phyloP scores from a whole-genome alignment of 202 grass and related monocot species.

The Digitaria exilis region DNA sequence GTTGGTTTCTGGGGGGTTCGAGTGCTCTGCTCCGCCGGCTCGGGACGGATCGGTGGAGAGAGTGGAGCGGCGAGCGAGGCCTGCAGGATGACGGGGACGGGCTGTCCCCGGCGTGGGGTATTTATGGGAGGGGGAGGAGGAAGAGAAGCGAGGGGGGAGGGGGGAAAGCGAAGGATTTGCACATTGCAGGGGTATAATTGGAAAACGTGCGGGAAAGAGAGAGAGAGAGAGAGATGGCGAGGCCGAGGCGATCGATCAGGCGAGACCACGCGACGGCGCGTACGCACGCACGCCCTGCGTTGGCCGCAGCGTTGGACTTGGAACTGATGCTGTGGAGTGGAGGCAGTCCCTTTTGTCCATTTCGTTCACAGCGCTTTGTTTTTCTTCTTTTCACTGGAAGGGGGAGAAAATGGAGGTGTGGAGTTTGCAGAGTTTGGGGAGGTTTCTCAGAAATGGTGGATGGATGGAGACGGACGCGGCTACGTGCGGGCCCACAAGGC shows the following conservation, averaged over 20 bases:
- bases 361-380: not conserved
- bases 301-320: not conserved
- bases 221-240: not conserved
- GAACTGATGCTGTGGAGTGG: not conserved
- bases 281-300: not conserved
- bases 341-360: no score
- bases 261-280: conserved; percentile 18
- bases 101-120: conserved; percentile 26
- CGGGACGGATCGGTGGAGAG: not conserved
- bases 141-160: not conserved
- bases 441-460: not conserved
- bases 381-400: not conserved
- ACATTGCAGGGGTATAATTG: not conserved
- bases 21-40: no score
- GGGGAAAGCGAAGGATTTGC: no score
- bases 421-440: not conserved
- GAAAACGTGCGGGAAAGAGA: conserved; percentile 14
- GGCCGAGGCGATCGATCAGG: no score
- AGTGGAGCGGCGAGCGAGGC: not conserved
- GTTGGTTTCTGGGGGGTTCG: no score
- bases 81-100: not conserved
- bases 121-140: not conserved
- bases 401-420: not conserved
- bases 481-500: not conserved
- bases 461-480: not conserved